Evolutionary conservation across 169 alveolate species (phyloP).

Genomic region (Cryptosporidium sp.): DNA sequence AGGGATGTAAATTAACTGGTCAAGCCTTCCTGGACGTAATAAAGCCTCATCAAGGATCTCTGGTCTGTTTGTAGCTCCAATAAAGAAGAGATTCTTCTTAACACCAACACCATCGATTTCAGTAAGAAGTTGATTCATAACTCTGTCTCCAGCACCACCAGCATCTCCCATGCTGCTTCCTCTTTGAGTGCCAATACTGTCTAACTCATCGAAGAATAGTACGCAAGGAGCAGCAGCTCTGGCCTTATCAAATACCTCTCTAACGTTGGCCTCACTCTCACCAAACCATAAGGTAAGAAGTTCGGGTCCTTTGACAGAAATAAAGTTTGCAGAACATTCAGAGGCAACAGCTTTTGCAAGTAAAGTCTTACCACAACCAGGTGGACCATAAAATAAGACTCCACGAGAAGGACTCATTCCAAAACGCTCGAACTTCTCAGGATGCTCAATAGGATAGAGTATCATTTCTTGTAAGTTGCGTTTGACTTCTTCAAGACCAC

Average conservation of each 20-base stretch:
- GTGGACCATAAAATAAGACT: constrained; percentile 99
- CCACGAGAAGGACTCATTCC: constrained; percentile 99
- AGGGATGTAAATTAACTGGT: constrained; percentile 99
- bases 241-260: constrained; percentile 99
- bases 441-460: constrained; percentile 93
- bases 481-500: constrained; percentile 97
- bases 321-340: constrained; percentile 99
- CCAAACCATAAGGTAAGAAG: constrained; percentile 99
- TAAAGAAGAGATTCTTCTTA: constrained; percentile 98
- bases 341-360: constrained; percentile 99
- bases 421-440: constrained; percentile 98
- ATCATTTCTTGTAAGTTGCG: constrained; percentile 97
- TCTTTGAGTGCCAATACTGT: constrained; percentile 98
- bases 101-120: constrained; percentile 99
- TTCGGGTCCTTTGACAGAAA: constrained; percentile 99
- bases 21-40: constrained; percentile 99
- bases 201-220: constrained; percentile 99
- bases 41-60: constrained; percentile 99
- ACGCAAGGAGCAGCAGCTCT: constrained; percentile 99
- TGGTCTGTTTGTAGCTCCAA: constrained; percentile 99
- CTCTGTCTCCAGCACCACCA: constrained; percentile 99
- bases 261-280: constrained; percentile 99
- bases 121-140: constrained; percentile 98
- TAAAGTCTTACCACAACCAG: constrained; percentile 99
- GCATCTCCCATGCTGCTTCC: constrained; percentile 95